Base-by-base conservation (phyloP, 2,329 filamentous ascomycete genomes). In the Phaeosphaeriaceae sp. region DNA sequence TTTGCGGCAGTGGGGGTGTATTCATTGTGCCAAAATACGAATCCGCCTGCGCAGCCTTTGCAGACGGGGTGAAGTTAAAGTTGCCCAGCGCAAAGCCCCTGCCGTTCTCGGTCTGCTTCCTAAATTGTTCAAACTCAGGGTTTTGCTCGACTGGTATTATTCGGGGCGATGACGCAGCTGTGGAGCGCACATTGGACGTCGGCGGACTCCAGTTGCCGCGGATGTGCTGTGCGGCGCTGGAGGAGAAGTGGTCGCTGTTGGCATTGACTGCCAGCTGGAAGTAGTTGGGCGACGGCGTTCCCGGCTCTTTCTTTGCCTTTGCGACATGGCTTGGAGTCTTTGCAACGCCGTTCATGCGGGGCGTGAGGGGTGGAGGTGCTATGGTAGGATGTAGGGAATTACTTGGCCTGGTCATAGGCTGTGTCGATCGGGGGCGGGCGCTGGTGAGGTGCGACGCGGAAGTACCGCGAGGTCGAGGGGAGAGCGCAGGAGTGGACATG, bases 51-150 rank as follows among this genome's bases (percentile, higher is more conserved):
- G 65, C 54, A 1, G 72, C 62, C 10, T 75, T 71, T 24, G 66
- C 63, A 27, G 65, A 68, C 54, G 77, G 72, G 21, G 73, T 77
- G 70, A 82, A 81, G 49, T 77, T 75, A 56, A 82, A 73, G 20
- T 69, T 77, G 25, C 78, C 79, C 44, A 77, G 63, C 6, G 81
- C 70, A 55, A 77, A 82, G 52, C 78, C 80, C 21, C 73, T 75
- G 65, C 88, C 89, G 36, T 85, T 82, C 69, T 93, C 91, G 17
- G 76, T 76, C 70, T 92, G 89, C 62, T 84, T 87, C 66, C 84
- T 85, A 73, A 96, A 94, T 2, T 90, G 89, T 73, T 94, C 91
- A 62, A 91, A 94, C n/a, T 93, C 89, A 7, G 90, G 86, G 68
- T 93, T 93, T 33, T 89, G 87, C 68, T 94, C 90, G 51, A 92